These are phyloP conservation scores for Simplicillium aogashimaense DNA, from an alignment of 2,329 filamentous ascomycete genomes.

Conservation along the genomic window DNA sequence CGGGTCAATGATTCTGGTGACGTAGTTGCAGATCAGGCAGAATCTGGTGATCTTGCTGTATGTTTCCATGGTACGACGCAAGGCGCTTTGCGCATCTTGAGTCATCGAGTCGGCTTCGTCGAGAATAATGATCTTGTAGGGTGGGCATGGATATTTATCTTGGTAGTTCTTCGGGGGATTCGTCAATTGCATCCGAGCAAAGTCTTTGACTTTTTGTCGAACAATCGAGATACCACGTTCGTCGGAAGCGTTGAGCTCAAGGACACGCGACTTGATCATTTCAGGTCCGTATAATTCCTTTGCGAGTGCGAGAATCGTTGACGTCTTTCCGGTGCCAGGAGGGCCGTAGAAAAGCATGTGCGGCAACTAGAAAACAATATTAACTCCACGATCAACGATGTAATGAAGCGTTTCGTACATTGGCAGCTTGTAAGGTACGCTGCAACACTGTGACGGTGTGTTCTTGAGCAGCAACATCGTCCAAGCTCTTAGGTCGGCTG, in stretches of 20 bases:
- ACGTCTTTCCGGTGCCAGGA: slow-evolving; percentile 95
- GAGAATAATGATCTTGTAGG: slow-evolving; percentile 97
- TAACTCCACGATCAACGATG: not conserved
- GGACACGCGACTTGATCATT: slow-evolving; percentile 85
- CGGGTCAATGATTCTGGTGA: slow-evolving; percentile 95
- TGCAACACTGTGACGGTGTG: slow-evolving; percentile 91
- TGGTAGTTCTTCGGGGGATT: slow-evolving; percentile 64
- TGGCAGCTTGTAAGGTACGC: slow-evolving; percentile 87
- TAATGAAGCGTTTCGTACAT: slow-evolving; percentile 40
- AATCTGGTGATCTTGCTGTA: slow-evolving; percentile 95
- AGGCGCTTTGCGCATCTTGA: slow-evolving; percentile 88
- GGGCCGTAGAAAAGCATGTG: slow-evolving; percentile 99
- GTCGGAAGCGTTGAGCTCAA: slow-evolving; percentile 98
- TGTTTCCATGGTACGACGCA: slow-evolving; percentile 95
- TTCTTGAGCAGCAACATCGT: slow-evolving; percentile 94
- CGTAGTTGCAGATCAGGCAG: slow-evolving; percentile 97
- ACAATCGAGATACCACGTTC: slow-evolving; percentile 97
- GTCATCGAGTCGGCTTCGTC: slow-evolving; percentile 99
- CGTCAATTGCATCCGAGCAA: slow-evolving; percentile 88
- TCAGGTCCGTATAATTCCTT: slow-evolving; percentile 97
- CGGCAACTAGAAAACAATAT: slow-evolving; percentile 53
- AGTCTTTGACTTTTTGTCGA: slow-evolving; percentile 95
- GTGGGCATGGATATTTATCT: slow-evolving; percentile 77
- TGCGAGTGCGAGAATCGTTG: slow-evolving; percentile 89
- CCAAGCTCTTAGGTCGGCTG: slow-evolving; percentile 86